Evolutionary conservation across 2,329 filamentous ascomycete genomes (phyloP), one percentile per base, ranked within the genome.

Genomic region (Aspergillus sp.): DNA sequence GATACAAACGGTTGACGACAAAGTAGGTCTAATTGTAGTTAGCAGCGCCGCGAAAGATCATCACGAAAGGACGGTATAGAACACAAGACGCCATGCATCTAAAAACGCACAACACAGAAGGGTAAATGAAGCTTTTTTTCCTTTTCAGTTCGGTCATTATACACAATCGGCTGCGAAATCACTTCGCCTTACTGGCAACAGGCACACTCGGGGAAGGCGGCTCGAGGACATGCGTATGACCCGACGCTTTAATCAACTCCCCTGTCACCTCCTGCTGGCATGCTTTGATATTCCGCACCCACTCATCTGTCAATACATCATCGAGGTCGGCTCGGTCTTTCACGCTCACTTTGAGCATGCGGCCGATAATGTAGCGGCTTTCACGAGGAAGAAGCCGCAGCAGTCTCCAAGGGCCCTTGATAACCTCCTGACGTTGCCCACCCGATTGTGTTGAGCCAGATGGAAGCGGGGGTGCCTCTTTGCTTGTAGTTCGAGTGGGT

Each of bases 381-480:
- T 98, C 95, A 59, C 93, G 83, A 1, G 95, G 95, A 9, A 99
- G 80, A 37, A 98, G 80, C 42, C 95, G 86, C 30, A 99, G 79
- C 44, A 99, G 84, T 47, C 95, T 85, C 89, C 93, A 96, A 2
- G 95, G 95, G 0, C 95, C 95, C 68, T 92, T 91, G 66, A 99
- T 96, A 0, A 91, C 85, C 71, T 93, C 89, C 68, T 86, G 89
- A 15, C 73, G 69, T 54, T 74, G 74, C 17, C 66, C 68, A 33
- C 68, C 64, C 24, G 60, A 50, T 46, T 65, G 66, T 5, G 60
- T 54, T 5, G 72, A 60, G 11, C 63, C 64, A 1, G 68, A 58
- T 9, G 71, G 72, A 30, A 74, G 67, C 9, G 73, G 73, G 15
- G 73, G 73, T 22, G 73, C 73, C 51, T 75, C 72, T 54, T 75